Evolutionary conservation across 1,139 yeast species (phyloP), one percentile per base, ranked within the genome.

Genomic region (Candida labiduridarum): DNA sequence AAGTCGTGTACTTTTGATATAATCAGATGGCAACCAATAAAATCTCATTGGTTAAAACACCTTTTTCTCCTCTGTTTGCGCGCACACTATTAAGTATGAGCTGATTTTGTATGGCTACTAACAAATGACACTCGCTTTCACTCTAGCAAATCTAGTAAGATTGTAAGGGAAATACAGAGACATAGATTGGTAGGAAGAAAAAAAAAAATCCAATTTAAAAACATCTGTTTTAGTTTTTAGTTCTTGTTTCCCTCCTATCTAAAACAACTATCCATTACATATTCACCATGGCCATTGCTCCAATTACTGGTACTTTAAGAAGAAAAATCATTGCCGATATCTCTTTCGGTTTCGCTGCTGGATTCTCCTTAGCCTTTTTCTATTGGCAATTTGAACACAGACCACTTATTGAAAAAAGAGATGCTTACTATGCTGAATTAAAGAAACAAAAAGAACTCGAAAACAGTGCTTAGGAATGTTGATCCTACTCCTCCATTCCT

Each of bases 271-370:
- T 11, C 30, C 14, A 15, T 29, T 22, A 46, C 49, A 35, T 30
- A 44, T 40, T 44, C 34, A 56, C n/a, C 33, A 87, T 88, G 89
- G 89, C 96, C 66, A 82, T 91, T 67, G 90, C 96, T 67, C 96
- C 97, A 64, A 90, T 92, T 66, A 82, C 86, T 52, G 97, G 97
- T 61, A 77, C 88, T 59, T 81, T 92, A 59, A 89, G 83, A 77
- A 89, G 85, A 79, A 87, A 85, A 74, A 84, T 89, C 72, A 80
- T 87, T 68, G 81, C 88, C 60, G 97, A 94, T 67, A 83, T 92
- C 71, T 59, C 84, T 63, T 73, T 85, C 60, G 96, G 96, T 57
- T 73, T 76, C 56, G 79, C 66, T 50, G 64, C 69, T 58, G 81
- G 81, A 16, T 71, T 73, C 49, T 62, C 61, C 18, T 59, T 68